A percentile compares a stretch with the other conserved stretches of the same genome.
These are phyloP conservation scores for Macrocybe gigantea DNA, from an alignment of 768 basidiomycete species.

Conservation along the genomic window DNA sequence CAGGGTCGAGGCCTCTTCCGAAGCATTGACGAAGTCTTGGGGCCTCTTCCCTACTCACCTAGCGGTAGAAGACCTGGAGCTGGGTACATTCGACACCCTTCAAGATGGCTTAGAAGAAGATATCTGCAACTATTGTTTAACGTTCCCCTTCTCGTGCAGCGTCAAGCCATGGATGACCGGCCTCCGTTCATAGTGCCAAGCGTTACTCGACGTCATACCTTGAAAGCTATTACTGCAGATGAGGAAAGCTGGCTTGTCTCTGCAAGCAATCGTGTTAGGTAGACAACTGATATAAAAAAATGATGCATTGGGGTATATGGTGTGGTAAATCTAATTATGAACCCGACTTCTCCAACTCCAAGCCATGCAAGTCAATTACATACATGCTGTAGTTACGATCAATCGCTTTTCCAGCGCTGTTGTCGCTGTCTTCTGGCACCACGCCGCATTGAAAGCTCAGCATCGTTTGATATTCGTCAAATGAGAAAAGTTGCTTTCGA, in stretches of 20 bases:
- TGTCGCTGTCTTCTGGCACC: conserved; percentile 49
- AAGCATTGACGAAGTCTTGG: conserved; percentile 40
- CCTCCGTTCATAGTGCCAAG: too few relatives aligned
- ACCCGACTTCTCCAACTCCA: conserved; percentile 52
- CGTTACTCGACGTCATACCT: too few relatives aligned
- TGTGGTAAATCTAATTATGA: conserved; percentile 10
- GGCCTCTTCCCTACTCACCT: conserved; percentile 17
- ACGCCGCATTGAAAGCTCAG: conserved; percentile 86
- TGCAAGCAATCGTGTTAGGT: too few relatives aligned
- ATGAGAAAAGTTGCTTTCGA: conserved; percentile 59
- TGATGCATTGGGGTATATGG: conserved; percentile 6
- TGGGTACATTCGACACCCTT: conserved; percentile 19
- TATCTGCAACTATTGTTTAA: conserved; percentile 56
- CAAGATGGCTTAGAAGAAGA: conserved; percentile 46
- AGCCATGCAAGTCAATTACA: conserved; percentile 82
- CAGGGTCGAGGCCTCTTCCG: conserved; percentile 37
- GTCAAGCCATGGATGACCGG: conserved; percentile 4
- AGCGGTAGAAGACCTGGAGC: too few relatives aligned
- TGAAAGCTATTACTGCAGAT: too few relatives aligned
- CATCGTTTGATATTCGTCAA: conserved; percentile 92
- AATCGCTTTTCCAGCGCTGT: conserved; percentile 30
- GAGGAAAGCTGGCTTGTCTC: too few relatives aligned
- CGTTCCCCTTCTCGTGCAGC: conserved; percentile 49
- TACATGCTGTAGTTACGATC: conserved; percentile 83
- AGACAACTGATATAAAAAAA: conserved; percentile 1